Percentiles rank a stretch among this genome's conserved stretches.
phyloP scores from a whole-genome alignment of 306 rosid species.

The Phaseolus lunatus region DNA sequence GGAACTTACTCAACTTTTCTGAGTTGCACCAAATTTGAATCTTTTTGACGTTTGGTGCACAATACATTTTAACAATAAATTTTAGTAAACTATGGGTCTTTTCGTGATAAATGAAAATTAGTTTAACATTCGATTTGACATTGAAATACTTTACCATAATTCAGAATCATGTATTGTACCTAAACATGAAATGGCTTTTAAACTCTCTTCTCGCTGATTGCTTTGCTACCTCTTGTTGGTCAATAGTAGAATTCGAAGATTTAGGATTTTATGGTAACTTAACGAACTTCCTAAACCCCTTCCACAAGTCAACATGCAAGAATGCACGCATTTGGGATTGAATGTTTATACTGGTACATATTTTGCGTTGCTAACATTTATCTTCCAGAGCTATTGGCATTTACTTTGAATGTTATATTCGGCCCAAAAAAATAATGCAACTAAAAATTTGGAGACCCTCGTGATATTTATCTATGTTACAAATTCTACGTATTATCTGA shows the following conservation, averaged over 20 bases:
- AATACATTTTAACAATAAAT: not conserved
- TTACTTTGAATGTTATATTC: not conserved
- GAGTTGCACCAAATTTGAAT: constrained; percentile 10
- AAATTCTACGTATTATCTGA: no score
- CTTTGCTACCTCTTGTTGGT: no score
- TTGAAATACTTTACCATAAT: not conserved
- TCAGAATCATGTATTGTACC: not conserved
- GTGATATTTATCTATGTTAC: not conserved
- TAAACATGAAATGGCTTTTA: not conserved
- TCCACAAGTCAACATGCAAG: not conserved
- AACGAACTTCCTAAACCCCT: no score
- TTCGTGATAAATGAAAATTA: not conserved
- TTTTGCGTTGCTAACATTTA: not conserved
- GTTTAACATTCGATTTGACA: not conserved
- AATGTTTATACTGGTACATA: no score
- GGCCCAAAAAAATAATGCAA: not conserved
- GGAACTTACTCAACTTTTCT: constrained; percentile 10
- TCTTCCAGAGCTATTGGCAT: not conserved
- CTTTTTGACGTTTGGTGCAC: not conserved
- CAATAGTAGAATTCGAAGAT: not conserved
- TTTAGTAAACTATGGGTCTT: not conserved
- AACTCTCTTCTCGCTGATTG: not conserved
- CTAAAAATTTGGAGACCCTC: not conserved
- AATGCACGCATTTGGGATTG: no score
- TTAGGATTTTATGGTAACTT: not conserved